A percentile compares a stretch with the other conserved stretches of the same genome.
These are phyloP conservation scores for Thelephora terrestris DNA, from an alignment of 1,284 basidiomycete species.

Conservation along the genomic window DNA sequence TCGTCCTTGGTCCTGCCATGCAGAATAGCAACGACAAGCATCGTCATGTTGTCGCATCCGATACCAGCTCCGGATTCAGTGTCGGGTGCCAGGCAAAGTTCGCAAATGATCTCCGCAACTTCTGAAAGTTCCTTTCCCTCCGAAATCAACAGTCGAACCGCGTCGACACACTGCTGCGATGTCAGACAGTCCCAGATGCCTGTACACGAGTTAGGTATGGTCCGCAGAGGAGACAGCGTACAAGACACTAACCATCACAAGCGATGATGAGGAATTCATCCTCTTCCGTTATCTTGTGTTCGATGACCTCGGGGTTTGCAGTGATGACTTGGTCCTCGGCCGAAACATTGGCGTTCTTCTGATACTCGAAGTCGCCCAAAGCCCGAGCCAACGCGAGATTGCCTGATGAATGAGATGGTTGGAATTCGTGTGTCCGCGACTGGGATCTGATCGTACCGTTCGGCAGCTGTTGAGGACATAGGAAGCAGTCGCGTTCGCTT, in stretches of 20 bases:
- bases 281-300: conserved; percentile 74
- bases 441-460: conserved; percentile 59
- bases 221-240: not conserved
- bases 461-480: too few relatives aligned
- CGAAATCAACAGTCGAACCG: conserved; percentile 77
- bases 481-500: too few relatives aligned
- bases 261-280: conserved; percentile 96
- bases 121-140: conserved; percentile 72
- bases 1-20: conserved; percentile 82
- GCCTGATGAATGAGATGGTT: conserved; percentile 36
- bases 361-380: conserved; percentile 98
- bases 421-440: conserved; percentile 4
- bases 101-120: conserved; percentile 87
- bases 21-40: conserved; percentile 84
- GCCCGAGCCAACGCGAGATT: conserved; percentile 95
- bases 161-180: conserved; percentile 91
- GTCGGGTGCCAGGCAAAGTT: conserved; percentile 91
- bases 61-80: conserved; percentile 86
- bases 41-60: conserved; percentile 99
- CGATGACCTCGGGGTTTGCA: conserved; percentile 84
- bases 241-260: conserved; percentile 75
- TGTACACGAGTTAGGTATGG: conserved; percentile 21
- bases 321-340: conserved; percentile 96
- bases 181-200: conserved; percentile 98
- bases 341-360: conserved; percentile 77